Evolutionary conservation across 1,139 yeast genomes (phyloP).

Genomic region (Debaryomyces robertsiae): DNA sequence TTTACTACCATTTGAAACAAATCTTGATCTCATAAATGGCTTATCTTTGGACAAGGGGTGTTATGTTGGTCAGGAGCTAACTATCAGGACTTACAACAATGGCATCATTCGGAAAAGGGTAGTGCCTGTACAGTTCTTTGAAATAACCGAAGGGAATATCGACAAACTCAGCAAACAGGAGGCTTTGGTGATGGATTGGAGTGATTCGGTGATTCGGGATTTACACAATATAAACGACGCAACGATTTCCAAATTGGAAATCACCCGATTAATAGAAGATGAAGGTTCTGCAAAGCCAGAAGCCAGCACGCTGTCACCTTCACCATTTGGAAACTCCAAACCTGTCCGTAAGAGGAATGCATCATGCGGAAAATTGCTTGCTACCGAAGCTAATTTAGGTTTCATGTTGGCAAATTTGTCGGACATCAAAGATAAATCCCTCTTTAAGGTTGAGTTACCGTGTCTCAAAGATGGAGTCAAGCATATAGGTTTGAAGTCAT

Average conservation of each 20-base stretch:
- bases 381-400: constrained; percentile 63
- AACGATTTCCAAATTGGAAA: constrained; percentile 26
- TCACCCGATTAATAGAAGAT: constrained; percentile 22
- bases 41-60: constrained; percentile 90
- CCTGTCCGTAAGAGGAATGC: constrained; percentile 37
- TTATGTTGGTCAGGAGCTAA: constrained; percentile 93
- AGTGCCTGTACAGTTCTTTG: constrained; percentile 66
- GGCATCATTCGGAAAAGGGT: constrained; percentile 83
- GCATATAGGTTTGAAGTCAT: constrained; percentile 48
- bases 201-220: constrained; percentile 22
- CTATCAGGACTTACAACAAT: constrained; percentile 82
- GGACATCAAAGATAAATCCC: constrained; percentile 32
- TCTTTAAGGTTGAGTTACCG: constrained; percentile 36
- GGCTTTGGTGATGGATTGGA: constrained; percentile 16
- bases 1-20: constrained; percentile 79
- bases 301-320: constrained; percentile 19
- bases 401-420: constrained; percentile 59
- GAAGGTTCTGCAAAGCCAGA: constrained; percentile 10
- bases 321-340: constrained; percentile 39
- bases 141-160: constrained; percentile 21
- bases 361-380: constrained; percentile 61
- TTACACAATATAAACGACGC: constrained; percentile 21
- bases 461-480: constrained; percentile 22
- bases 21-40: constrained; percentile 81
- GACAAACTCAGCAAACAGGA: constrained; percentile 17